phyloP scores from a whole-genome alignment of 257 asterid species.

The Striga asiatica region DNA sequence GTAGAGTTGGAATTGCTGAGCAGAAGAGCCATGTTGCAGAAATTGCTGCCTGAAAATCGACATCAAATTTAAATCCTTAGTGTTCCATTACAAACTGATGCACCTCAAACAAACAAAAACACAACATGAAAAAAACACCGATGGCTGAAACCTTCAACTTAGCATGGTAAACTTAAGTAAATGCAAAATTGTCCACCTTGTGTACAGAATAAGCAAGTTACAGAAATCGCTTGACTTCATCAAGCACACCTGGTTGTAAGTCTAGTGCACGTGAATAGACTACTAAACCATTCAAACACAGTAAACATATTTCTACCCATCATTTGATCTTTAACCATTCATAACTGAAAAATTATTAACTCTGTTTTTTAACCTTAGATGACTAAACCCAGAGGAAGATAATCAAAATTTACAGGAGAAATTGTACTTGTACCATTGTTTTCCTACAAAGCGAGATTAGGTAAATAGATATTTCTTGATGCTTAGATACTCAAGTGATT shows the following conservation, averaged over 20 bases:
- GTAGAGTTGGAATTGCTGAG: constrained; percentile 72
- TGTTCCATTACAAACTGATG: not conserved
- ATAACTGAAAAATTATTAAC: not conserved
- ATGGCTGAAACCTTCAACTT: not conserved
- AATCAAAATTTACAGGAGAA: not conserved
- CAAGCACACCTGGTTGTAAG: too few species aligned
- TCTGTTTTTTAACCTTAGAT: not conserved
- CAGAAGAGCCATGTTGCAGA: constrained; percentile 86
- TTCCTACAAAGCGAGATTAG: not conserved
- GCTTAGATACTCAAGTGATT: not conserved
- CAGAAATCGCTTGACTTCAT: not conserved
- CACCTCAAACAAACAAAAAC: not conserved
- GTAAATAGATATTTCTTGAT: not conserved
- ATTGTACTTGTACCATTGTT: not conserved
- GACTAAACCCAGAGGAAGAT: not conserved
- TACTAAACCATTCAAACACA: not conserved
- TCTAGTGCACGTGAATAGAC: too few species aligned
- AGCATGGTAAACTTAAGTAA: not conserved
- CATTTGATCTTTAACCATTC: not conserved
- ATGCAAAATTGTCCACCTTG: not conserved
- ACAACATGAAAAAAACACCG: not conserved
- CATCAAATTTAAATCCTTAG: constrained; percentile 2
- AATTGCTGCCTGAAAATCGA: constrained; percentile 58
- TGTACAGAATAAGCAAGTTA: too few species aligned
- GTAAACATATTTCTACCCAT: not conserved